Percentiles rank a stretch among this genome's conserved stretches.
Conservation (phyloP, 2,329 filamentous ascomycete genomes). For the Neonectria punicea region DNA sequence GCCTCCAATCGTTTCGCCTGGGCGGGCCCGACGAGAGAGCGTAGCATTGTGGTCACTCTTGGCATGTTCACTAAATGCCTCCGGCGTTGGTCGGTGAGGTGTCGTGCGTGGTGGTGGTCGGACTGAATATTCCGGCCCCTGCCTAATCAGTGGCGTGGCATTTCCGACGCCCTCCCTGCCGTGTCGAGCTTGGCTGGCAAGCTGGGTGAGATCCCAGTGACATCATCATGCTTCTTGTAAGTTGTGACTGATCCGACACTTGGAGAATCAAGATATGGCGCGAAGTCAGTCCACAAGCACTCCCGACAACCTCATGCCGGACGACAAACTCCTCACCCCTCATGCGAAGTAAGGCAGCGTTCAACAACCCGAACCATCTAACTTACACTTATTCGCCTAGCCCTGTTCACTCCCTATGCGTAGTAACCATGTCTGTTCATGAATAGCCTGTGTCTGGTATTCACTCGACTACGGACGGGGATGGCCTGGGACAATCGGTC, state of each 20-base stretch:
- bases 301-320: not conserved
- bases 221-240: not conserved
- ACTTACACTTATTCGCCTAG: not conserved
- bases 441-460: not conserved
- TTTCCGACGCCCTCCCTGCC: not conserved
- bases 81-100: not conserved
- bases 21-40: not conserved
- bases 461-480: not conserved
- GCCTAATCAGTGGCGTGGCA: not conserved
- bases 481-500: constrained; percentile 8
- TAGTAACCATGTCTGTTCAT: not conserved
- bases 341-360: constrained; percentile 15
- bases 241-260: not conserved
- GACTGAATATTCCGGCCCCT: not conserved
- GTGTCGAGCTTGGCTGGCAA: too few relatives aligned
- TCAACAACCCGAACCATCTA: not conserved
- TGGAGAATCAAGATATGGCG: constrained; percentile 4
- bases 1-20: not conserved
- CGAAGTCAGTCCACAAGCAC: not conserved
- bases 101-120: not conserved
- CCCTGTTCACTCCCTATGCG: not conserved
- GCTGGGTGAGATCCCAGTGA: not conserved
- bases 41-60: not conserved
- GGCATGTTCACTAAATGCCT: not conserved
- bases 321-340: not conserved